Evolutionary conservation across 2,329 filamentous ascomycete species (phyloP).

Genomic region (Sphaerostilbella broomeana): DNA sequence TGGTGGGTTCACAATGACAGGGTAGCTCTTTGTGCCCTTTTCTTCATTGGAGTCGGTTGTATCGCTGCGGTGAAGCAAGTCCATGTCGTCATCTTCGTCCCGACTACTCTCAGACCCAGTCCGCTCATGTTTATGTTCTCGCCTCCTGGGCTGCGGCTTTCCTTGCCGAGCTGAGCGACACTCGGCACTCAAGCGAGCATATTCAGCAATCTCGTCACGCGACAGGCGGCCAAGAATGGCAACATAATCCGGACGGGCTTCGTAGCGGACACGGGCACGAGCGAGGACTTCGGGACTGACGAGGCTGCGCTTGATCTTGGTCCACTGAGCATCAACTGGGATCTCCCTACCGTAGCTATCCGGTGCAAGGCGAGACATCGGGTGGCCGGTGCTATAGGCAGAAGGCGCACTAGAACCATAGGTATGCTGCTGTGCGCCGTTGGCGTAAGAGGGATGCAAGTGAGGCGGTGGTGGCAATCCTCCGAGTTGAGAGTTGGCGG

Average conservation of each 20-base stretch:
- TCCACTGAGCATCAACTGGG: constrained; percentile 50
- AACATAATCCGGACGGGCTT: constrained; percentile 53
- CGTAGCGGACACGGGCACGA: constrained; percentile 48
- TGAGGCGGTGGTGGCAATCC: constrained; percentile 36
- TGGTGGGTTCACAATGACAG: constrained; percentile 32
- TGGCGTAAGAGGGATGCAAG: constrained; percentile 23
- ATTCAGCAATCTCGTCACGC: constrained; percentile 45
- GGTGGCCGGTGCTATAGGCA: constrained; percentile 29
- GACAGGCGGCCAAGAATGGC: constrained; percentile 51
- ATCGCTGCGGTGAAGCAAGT: constrained; percentile 27
- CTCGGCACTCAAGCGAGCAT: constrained; percentile 43
- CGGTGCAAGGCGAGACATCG: constrained; percentile 40
- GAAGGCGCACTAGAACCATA: constrained; percentile 19
- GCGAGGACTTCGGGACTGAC: constrained; percentile 50
- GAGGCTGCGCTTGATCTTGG: constrained; percentile 45
- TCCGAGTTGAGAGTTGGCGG: constrained; percentile 26
- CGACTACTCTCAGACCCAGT: constrained; percentile 30
- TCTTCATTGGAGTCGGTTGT: constrained; percentile 28
- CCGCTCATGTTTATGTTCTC: constrained; percentile 16
- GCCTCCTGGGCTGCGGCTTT: constrained; percentile 11
- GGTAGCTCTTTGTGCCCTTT: constrained; percentile 28
- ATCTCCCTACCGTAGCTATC: constrained; percentile 53
- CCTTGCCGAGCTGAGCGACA: constrained; percentile 35
- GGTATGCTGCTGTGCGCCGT: constrained; percentile 16
- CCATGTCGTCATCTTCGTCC: constrained; percentile 25